These are phyloP conservation scores for Suillus fuscotomentosus DNA, from an alignment of 768 basidiomycete species.

Conservation along the genomic window DNA sequence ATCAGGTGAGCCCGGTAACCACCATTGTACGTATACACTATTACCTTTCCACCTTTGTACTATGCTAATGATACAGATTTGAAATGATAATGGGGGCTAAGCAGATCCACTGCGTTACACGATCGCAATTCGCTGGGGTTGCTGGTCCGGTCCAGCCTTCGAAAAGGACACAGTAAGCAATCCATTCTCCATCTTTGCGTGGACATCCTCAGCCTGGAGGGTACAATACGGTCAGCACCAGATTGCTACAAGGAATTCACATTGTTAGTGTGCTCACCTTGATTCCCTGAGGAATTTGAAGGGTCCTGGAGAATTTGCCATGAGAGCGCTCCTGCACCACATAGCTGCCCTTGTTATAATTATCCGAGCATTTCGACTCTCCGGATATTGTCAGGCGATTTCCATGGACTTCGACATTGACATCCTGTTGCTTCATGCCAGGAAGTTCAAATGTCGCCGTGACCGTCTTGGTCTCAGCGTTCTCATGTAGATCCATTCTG, in stretches of 20 bases:
- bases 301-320: neutral
- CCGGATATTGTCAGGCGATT: neutral
- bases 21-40: neutral
- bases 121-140: conserved; percentile 15
- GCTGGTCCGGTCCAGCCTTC: neutral
- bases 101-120: neutral
- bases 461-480: conserved; percentile 43
- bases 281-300: neutral
- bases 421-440: neutral
- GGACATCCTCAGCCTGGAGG: neutral
- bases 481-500: conserved; percentile 59
- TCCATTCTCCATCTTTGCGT: neutral
- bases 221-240: neutral
- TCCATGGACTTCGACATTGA: neutral
- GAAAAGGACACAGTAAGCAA: neutral
- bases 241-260: neutral
- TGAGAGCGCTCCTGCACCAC: neutral
- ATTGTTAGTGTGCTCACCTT: neutral
- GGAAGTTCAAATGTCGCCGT: conserved; percentile 34
- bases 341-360: neutral
- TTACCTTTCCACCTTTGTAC: neutral
- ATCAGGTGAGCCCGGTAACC: neutral
- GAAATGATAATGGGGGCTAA: neutral
- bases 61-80: neutral
- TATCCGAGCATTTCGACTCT: neutral